Conservation (phyloP, 2,329 filamentous ascomycete genomes). For the Beauveria medogensis region DNA sequence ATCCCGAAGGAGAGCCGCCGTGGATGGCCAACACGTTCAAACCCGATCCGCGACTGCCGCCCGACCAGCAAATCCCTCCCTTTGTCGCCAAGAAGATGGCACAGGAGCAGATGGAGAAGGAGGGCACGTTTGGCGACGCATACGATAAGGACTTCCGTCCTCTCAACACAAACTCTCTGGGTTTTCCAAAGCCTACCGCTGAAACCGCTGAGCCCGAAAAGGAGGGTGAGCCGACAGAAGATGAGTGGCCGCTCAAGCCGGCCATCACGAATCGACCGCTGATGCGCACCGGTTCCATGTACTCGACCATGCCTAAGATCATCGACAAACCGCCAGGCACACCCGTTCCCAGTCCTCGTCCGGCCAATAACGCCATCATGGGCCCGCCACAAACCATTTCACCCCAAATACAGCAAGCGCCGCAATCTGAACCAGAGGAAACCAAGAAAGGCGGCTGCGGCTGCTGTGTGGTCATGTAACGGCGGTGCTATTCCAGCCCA, state of each 20-base stretch:
- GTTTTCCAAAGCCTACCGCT: constrained; percentile 32
- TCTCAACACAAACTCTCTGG: constrained; percentile 58
- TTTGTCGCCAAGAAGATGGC: constrained; percentile 86
- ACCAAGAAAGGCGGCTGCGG: constrained; percentile 36
- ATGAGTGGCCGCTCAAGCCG: constrained; percentile 54
- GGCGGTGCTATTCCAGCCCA: constrained; percentile 7
- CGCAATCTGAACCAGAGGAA: constrained; percentile 23
- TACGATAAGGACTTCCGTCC: constrained; percentile 87
- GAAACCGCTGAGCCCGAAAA: not conserved
- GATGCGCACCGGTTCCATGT: constrained; percentile 39
- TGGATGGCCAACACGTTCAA: constrained; percentile 95
- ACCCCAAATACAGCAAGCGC: constrained; percentile 15
- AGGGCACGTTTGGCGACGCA: constrained; percentile 75
- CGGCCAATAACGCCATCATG: constrained; percentile 28
- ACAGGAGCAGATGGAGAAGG: constrained; percentile 91
- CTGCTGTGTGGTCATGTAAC: constrained; percentile 45
- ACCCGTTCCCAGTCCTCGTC: constrained; percentile 37
- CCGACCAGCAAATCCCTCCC: constrained; percentile 89
- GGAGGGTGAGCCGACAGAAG: constrained; percentile 12
- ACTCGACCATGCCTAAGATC: constrained; percentile 58
- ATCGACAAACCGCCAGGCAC: constrained; percentile 25
- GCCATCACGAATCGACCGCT: constrained; percentile 37
- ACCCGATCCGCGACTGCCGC: constrained; percentile 85
- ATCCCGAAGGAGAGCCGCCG: constrained; percentile 87
- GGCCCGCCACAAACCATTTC: constrained; percentile 13